These are phyloP conservation scores for Pleurotus giganteus DNA, from an alignment of 768 basidiomycete genomes.

Conservation along the genomic window DNA sequence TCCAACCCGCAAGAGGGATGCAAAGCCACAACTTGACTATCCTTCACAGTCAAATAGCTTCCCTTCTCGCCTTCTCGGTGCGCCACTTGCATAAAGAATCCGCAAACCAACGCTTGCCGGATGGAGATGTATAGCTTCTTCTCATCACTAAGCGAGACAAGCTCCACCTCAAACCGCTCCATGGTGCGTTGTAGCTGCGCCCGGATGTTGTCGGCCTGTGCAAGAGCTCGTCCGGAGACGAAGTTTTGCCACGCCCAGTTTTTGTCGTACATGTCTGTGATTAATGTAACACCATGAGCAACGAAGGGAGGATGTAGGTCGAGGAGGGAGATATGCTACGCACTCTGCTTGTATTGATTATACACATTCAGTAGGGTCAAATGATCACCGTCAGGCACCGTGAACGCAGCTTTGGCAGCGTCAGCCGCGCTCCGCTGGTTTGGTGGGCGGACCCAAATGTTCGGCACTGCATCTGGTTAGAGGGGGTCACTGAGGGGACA, in stretches of 20 bases:
- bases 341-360: conserved; percentile 86
- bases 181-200: conserved; percentile 85
- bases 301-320: neutral
- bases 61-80: conserved; percentile 91
- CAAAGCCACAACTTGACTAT: conserved; percentile 84
- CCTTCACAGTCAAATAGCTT: conserved; percentile 87
- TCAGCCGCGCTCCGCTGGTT: conserved; percentile 90
- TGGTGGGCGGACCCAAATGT: conserved; percentile 90
- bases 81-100: conserved; percentile 97
- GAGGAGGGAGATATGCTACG: conserved; percentile 19
- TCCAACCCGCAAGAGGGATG: conserved; percentile 89
- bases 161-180: conserved; percentile 84
- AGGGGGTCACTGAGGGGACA: neutral
- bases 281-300: neutral
- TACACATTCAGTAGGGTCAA: conserved; percentile 93
- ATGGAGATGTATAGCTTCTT: conserved; percentile 73
- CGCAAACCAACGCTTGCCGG: conserved; percentile 67
- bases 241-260: conserved; percentile 94
- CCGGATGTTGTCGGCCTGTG: conserved; percentile 93
- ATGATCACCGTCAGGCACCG: conserved; percentile 93
- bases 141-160: conserved; percentile 67
- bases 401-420: conserved; percentile 82
- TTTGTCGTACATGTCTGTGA: conserved; percentile 67
- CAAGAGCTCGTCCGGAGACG: conserved; percentile 76
- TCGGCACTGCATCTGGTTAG: conserved; percentile 54